Evolutionary conservation across 176 grass and related monocot species (phyloP).

Genomic region (Aegilops longissima): DNA sequence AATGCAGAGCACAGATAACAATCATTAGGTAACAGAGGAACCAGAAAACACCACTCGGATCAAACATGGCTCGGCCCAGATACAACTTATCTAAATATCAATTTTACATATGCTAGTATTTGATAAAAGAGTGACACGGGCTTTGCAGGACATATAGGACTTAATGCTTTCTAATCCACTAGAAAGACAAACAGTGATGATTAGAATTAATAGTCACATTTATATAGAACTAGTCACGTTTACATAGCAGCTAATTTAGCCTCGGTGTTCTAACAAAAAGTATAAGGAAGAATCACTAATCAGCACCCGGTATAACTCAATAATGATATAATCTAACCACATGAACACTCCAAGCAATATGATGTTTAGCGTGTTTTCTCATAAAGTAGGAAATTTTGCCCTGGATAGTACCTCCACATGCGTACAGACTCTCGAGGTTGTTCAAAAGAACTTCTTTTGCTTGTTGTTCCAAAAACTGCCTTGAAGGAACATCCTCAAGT

Average conservation of each 20-base stretch:
- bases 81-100: neutral
- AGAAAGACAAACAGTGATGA: neutral
- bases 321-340: neutral
- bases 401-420: slow-evolving; percentile 66
- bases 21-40: neutral
- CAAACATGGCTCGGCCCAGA: neutral
- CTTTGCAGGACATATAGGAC: neutral
- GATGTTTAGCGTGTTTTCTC: neutral
- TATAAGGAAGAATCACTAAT: neutral
- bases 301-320: neutral
- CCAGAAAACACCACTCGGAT: neutral
- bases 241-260: neutral
- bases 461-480: slow-evolving; percentile 69
- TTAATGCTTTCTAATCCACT: neutral
- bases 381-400: neutral
- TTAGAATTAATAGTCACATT: neutral
- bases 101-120: neutral
- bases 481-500: slow-evolving; percentile 62
- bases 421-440: slow-evolving; percentile 87
- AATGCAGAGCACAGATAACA: slow-evolving; percentile 6
- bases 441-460: slow-evolving; percentile 72
- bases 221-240: neutral
- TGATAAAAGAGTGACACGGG: neutral
- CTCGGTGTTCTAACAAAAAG: neutral
- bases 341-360: slow-evolving; percentile 11